phyloP scores from a whole-genome alignment of 2,329 filamentous ascomycete genomes.

The Fusarium goolgardi region DNA sequence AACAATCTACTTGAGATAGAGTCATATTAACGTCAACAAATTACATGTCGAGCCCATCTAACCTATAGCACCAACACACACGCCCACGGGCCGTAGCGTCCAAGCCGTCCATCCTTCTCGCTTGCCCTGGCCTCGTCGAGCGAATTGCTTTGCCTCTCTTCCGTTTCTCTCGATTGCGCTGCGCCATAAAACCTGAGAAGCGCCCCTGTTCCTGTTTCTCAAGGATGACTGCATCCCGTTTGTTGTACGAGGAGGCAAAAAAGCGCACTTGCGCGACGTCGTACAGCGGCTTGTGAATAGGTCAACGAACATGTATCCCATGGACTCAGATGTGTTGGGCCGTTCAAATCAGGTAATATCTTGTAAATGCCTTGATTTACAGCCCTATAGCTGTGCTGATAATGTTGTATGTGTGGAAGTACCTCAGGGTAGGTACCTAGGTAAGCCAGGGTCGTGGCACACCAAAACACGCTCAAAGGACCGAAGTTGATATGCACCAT shows the following conservation, averaged over 20 bases:
- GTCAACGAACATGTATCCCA: slow-evolving; percentile 10
- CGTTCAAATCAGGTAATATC: slow-evolving; percentile 7
- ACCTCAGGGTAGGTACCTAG: neutral
- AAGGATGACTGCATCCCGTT: slow-evolving; percentile 19
- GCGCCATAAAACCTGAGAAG: slow-evolving; percentile 34
- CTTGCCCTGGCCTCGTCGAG: slow-evolving; percentile 41
- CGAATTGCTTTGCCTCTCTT: slow-evolving; percentile 44
- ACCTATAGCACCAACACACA: slow-evolving; percentile 23
- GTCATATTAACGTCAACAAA: neutral
- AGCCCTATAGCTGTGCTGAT: slow-evolving; percentile 40
- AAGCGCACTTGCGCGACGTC: slow-evolving; percentile 39
- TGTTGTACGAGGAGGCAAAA: slow-evolving; percentile 20
- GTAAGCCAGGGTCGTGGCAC: slow-evolving; percentile 40
- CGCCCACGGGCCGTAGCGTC: slow-evolving; percentile 35
- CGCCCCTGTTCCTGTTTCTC: slow-evolving; percentile 23
- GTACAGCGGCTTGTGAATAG: slow-evolving; percentile 41
- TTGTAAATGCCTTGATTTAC: slow-evolving; percentile 15
- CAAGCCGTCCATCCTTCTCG: slow-evolving; percentile 41
- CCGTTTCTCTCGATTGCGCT: slow-evolving; percentile 6
- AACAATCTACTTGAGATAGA: slow-evolving; percentile 6
- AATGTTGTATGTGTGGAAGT: slow-evolving; percentile 5
- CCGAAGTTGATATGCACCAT: slow-evolving; percentile 26
- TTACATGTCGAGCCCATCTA: neutral
- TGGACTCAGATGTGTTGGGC: neutral
- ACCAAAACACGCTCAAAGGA: slow-evolving; percentile 10